Evolutionary conservation across 805 yeast species (phyloP).

Genomic region (Zygoascus biomembranicola): DNA sequence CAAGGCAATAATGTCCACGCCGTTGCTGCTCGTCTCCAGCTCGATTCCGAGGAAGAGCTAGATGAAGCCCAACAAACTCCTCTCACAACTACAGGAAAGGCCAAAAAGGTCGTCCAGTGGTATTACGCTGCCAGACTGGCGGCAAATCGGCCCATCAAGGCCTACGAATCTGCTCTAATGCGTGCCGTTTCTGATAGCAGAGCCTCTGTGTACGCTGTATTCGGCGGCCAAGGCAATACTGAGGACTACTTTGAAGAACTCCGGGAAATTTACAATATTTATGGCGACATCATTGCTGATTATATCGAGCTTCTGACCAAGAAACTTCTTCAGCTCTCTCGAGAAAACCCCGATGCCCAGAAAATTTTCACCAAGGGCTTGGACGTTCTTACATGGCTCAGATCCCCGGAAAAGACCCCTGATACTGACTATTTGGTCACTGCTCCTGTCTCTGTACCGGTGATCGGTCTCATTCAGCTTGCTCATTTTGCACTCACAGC

Average conservation of each 20-base stretch:
- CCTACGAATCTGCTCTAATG: slow-evolving; percentile 53
- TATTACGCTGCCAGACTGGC: slow-evolving; percentile 58
- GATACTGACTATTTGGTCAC: slow-evolving; percentile 78
- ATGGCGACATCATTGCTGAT: slow-evolving; percentile 65
- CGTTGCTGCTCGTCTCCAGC: slow-evolving; percentile 63
- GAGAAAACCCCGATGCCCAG: slow-evolving; percentile 66
- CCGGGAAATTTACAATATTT: slow-evolving; percentile 71
- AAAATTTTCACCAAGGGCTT: slow-evolving; percentile 92
- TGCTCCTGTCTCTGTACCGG: slow-evolving; percentile 94
- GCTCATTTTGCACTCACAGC: slow-evolving; percentile 88
- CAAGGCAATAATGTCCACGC: slow-evolving; percentile 79
- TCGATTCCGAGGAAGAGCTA: slow-evolving; percentile 28
- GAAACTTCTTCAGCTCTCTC: slow-evolving; percentile 58
- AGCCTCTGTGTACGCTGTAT: slow-evolving; percentile 71
- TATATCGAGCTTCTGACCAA: slow-evolving; percentile 63
- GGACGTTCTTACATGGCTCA: slow-evolving; percentile 81
- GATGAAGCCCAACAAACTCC: slow-evolving; percentile 35
- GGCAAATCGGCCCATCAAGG: slow-evolving; percentile 41
- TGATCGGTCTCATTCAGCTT: slow-evolving; percentile 91
- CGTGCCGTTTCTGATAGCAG: slow-evolving; percentile 48
- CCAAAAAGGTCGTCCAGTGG: slow-evolving; percentile 65
- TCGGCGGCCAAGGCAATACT: slow-evolving; percentile 98
- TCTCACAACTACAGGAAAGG: slow-evolving; percentile 47
- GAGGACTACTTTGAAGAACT: slow-evolving; percentile 89
- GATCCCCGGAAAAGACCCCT: slow-evolving; percentile 78